These are phyloP conservation scores for Flaveria ramosissima DNA, from an alignment of 129 eudicot species.

Conservation along the genomic window DNA sequence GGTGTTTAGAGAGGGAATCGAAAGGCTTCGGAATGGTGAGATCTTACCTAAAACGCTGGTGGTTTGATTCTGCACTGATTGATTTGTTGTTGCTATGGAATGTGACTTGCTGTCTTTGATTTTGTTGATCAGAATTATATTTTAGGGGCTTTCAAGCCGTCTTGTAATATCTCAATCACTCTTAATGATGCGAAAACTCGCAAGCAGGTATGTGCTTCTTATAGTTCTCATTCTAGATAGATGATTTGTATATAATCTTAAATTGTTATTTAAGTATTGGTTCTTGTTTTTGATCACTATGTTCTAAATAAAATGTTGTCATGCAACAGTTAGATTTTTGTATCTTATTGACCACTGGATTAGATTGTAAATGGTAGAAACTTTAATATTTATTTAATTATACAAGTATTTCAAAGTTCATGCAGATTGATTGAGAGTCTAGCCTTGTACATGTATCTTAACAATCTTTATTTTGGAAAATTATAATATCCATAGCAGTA, in stretches of 20 bases:
- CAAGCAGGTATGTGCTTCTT: slow-evolving; percentile 62
- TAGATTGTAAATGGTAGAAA: slow-evolving; percentile 10
- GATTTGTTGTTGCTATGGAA: background rate
- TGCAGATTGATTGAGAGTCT: background rate
- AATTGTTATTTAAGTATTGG: background rate
- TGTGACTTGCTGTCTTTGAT: slow-evolving; percentile 25
- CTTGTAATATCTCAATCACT: slow-evolving; percentile 68
- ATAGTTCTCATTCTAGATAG: slow-evolving; percentile 14
- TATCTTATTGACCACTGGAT: background rate
- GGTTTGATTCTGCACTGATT: background rate
- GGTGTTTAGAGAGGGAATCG: slow-evolving; percentile 23
- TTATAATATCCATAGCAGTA: slow-evolving; percentile 13
- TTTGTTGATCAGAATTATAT: slow-evolving; percentile 69
- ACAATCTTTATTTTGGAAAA: background rate
- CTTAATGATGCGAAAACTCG: slow-evolving; percentile 90
- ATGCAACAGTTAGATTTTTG: background rate
- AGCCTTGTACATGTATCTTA: slow-evolving; percentile 2
- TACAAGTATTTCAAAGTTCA: slow-evolving; percentile 2
- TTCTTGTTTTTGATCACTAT: slow-evolving; percentile 5
- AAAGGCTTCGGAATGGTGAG: slow-evolving; percentile 44
- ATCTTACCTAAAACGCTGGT: background rate
- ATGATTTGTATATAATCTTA: background rate
- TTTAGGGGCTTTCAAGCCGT: slow-evolving; percentile 92
- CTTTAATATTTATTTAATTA: background rate
- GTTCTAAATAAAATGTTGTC: background rate